A percentile compares a stretch with the other conserved stretches of the same genome.
Conservation (phyloP, 306 rosid species). For the Prunus mira region DNA sequence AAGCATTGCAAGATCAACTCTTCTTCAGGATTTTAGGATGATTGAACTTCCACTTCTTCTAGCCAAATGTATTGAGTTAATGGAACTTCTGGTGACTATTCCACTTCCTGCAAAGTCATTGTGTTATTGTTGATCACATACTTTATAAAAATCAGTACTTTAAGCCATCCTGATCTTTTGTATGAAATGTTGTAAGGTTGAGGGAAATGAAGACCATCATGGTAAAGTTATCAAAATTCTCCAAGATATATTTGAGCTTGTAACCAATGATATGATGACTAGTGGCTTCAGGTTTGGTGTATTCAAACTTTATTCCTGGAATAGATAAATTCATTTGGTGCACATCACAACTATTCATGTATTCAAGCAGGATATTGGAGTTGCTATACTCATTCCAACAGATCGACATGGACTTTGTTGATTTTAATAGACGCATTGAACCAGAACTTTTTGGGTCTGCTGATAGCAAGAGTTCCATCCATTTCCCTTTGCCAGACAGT, state of each 20-base stretch:
- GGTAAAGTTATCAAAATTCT: conserved; percentile 64
- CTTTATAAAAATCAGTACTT: neutral
- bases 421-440: conserved; percentile 45
- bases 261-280: conserved; percentile 72
- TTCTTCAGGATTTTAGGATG: conserved; percentile 76
- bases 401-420: conserved; percentile 43
- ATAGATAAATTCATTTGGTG: conserved; percentile 12
- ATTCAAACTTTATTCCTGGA: conserved; percentile 15
- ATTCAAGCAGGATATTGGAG: conserved; percentile 62
- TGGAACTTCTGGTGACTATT: conserved; percentile 78
- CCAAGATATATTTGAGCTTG: conserved; percentile 76
- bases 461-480: conserved; percentile 43
- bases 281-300: conserved; percentile 58
- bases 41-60: conserved; percentile 61
- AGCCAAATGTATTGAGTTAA: conserved; percentile 61
- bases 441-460: conserved; percentile 54
- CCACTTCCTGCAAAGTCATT: conserved; percentile 11
- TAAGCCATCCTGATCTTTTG: conserved; percentile 28
- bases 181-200: conserved; percentile 53
- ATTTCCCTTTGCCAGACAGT: conserved; percentile 76
- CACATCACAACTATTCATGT: conserved; percentile 15
- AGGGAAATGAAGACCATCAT: conserved; percentile 51
- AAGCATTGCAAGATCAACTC: conserved; percentile 49
- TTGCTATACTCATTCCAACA: conserved; percentile 39
- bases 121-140: conserved; percentile 8